A percentile compares a stretch with the other conserved stretches of the same genome.
Conservation (phyloP, 345 rosid genomes). For the Trapa bicornis region DNA sequence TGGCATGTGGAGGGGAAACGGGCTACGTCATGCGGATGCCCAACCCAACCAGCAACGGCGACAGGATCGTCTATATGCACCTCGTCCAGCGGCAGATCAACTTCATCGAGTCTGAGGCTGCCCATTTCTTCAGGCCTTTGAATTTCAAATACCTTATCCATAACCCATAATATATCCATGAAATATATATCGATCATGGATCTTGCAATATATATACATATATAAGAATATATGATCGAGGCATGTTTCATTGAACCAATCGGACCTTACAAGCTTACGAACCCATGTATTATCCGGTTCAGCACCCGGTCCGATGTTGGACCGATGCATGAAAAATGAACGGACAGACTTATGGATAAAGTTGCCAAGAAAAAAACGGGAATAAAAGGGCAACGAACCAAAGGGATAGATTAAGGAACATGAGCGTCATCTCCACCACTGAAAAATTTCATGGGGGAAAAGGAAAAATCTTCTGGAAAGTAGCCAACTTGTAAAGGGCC, state of each 20-base stretch:
- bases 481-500: not conserved
- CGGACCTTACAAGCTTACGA: too few relatives aligned
- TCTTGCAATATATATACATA: too few relatives aligned
- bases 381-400: not conserved
- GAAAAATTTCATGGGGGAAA: not conserved
- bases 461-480: not conserved
- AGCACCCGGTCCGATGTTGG: too few relatives aligned
- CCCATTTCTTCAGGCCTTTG: conserved; percentile 28
- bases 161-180: too few relatives aligned
- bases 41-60: conserved; percentile 24
- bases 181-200: too few relatives aligned
- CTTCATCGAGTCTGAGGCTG: conserved; percentile 28
- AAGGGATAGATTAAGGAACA: conserved; percentile 1
- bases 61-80: conserved; percentile 44
- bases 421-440: conserved; percentile 11
- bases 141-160: conserved; percentile 19
- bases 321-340: too few relatives aligned
- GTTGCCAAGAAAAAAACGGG: too few relatives aligned
- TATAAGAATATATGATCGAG: too few relatives aligned
- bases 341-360: too few relatives aligned
- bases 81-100: conserved; percentile 26
- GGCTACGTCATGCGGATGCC: conserved; percentile 58
- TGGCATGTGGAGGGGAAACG: conserved; percentile 36
- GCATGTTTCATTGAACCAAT: too few relatives aligned
- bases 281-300: too few relatives aligned